Base-by-base conservation (phyloP, 495 filamentous ascomycete genomes). In the Xanthoparmelia taractica region DNA sequence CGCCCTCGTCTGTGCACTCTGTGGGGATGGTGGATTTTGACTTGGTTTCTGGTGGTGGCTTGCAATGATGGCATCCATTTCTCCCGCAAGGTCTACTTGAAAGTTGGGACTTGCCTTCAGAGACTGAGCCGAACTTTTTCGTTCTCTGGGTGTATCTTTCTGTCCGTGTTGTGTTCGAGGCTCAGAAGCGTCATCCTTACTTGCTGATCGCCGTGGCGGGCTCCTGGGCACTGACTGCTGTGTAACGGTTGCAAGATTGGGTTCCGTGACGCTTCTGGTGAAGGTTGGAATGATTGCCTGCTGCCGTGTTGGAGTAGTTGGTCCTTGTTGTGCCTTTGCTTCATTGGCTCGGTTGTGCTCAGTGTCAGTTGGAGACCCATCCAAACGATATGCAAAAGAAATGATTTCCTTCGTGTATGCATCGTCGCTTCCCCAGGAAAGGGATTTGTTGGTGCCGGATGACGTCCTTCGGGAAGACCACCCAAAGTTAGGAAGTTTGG, bases 401-500 rank as follows among this genome's bases (percentile, higher is more conserved):
- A 69, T 60, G 47, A 71, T 58, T n/a, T 70, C 68, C 56, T 60
- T 64, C 33, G 66, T 57, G 34, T 67, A 68, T 34, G 58, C 58
- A 38, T 68, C 68, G 36, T 66, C 66, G 54, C 52, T 63, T 57
- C 63, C 59, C 57, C 52, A 63, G 10, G 68, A 55, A 2, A 37
- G 29, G 18, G 67, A 48, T 38, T 68, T 68, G 45, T 57, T 31
- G 23, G 58, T 59, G 23, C 58, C 50, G 40, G 64, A 59, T 20
- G 67, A 64, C 8, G 57, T 58, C 52, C 59, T 64, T 33, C 64
- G 67, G 25, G 66, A 68, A 59, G 47, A 54, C 58, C 64, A 69
- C 33, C 67, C 60, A 38, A 71, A 61, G 50, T 61, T 67, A 15
- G 69, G 69, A n/a, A 71, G 58, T 34, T 68, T 66, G 29, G 69